Percentiles rank a stretch among this genome's conserved stretches.
Conservation (phyloP, 768 basidiomycete species). For the Russula earlei region DNA sequence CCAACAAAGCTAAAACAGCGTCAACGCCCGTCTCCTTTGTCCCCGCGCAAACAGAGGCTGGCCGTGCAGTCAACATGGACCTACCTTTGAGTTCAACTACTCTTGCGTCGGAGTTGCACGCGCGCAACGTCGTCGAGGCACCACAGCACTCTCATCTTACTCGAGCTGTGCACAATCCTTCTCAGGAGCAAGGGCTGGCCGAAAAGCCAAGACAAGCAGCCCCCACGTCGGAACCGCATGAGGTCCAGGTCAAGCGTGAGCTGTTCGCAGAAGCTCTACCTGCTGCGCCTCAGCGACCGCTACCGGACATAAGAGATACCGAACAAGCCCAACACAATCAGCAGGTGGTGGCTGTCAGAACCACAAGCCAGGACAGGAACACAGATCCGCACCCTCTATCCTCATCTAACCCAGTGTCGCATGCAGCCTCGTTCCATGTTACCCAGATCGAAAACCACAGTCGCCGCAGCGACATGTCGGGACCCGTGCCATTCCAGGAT, state of each 20-base stretch:
- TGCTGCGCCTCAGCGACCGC: background rate
- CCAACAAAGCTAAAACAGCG: background rate
- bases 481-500: background rate
- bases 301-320: background rate
- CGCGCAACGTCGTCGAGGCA: background rate
- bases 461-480: background rate
- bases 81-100: slow-evolving; percentile 14
- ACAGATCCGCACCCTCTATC: background rate
- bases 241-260: slow-evolving; percentile 4
- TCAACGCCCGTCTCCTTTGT: background rate
- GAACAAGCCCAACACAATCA: background rate
- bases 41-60: slow-evolving; percentile 12
- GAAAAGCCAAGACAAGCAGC: background rate
- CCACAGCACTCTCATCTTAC: background rate
- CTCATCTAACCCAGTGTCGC: background rate
- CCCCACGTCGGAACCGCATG: background rate
- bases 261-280: background rate
- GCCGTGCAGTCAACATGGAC: slow-evolving; percentile 15
- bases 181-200: background rate
- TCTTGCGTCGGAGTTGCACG: slow-evolving; percentile 13
- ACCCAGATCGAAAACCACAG: background rate
- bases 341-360: background rate
- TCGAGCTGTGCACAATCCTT: background rate
- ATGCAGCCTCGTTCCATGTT: background rate
- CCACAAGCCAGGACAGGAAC: background rate